These are phyloP conservation scores for Chaetomium cochliodes DNA, from an alignment of 495 filamentous ascomycete genomes.

Conservation along the genomic window DNA sequence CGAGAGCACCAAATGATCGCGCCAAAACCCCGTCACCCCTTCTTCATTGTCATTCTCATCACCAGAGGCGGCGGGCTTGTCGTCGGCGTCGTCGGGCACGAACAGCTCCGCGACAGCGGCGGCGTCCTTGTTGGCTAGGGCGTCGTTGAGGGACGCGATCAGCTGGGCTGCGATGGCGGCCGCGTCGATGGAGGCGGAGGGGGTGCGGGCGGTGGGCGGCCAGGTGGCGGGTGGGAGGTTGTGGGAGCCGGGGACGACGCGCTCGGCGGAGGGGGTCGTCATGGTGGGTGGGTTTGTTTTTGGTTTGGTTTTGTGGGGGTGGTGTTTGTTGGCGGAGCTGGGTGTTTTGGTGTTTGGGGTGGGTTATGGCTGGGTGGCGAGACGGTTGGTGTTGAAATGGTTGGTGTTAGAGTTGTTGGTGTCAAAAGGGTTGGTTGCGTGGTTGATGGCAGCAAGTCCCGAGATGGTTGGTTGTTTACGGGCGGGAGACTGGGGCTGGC, in stretches of 20 bases:
- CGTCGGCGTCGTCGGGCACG: constrained; percentile 30
- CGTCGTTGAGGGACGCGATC: constrained; percentile 50
- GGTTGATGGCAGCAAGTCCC: too few relatives aligned
- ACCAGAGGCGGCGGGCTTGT: too few relatives aligned
- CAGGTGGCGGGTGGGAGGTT: constrained; percentile 49
- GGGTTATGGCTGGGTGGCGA: too few relatives aligned
- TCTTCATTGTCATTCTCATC: too few relatives aligned
- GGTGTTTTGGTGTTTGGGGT: not conserved
- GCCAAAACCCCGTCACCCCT: constrained; percentile 51
- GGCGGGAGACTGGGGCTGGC: too few relatives aligned
- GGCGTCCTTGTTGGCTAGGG: constrained; percentile 41
- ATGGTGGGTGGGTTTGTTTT: constrained; percentile 5
- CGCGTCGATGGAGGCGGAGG: constrained; percentile 44
- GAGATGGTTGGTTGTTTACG: too few relatives aligned
- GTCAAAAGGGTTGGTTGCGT: not conserved
- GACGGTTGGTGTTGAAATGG: too few relatives aligned
- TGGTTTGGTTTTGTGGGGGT: not conserved
- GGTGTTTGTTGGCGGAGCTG: not conserved
- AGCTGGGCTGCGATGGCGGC: constrained; percentile 44
- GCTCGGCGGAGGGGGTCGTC: constrained; percentile 46
- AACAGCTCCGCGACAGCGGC: constrained; percentile 48
- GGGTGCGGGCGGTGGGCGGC: constrained; percentile 35
- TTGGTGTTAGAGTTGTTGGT: too few relatives aligned
- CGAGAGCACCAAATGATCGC: constrained; percentile 59
- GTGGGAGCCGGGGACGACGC: constrained; percentile 59